Evolutionary conservation across 129 eudicot genomes (phyloP).

Genomic region (Chrysanthemum seticuspe): DNA sequence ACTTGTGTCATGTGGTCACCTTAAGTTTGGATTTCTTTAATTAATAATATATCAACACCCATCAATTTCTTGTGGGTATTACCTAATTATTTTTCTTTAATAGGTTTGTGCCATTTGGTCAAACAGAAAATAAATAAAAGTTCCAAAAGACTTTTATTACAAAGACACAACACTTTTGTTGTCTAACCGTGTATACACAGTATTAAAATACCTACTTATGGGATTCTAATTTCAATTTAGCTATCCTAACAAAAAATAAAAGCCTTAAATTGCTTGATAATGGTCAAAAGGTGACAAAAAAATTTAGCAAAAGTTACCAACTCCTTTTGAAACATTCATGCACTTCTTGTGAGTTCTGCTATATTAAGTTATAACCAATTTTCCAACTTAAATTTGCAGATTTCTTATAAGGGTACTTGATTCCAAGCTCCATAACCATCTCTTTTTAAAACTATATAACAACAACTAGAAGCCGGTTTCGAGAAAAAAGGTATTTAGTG

Average conservation of each 20-base stretch:
- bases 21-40: conserved; percentile 10
- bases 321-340: neutral
- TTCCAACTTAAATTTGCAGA: conserved; percentile 25
- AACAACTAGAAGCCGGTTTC: conserved; percentile 13
- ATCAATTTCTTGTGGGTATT: conserved; percentile 19
- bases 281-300: neutral
- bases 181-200: too few relatives aligned
- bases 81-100: conserved; percentile 11
- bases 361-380: conserved; percentile 3
- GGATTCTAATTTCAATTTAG: neutral
- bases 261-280: neutral
- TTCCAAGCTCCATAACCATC: conserved; percentile 13
- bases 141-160: neutral
- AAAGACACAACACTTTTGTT: neutral
- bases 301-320: neutral
- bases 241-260: neutral
- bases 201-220: neutral
- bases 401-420: conserved; percentile 19
- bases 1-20: neutral
- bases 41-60: neutral
- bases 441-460: neutral
- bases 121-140: neutral
- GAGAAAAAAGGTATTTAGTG: neutral
- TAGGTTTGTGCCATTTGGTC: neutral
- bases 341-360: neutral